Percentiles rank a stretch among this genome's conserved stretches.
phyloP scores from a whole-genome alignment of 192 early-diverging fungal genomes.

The Backusella tuberculispora region DNA sequence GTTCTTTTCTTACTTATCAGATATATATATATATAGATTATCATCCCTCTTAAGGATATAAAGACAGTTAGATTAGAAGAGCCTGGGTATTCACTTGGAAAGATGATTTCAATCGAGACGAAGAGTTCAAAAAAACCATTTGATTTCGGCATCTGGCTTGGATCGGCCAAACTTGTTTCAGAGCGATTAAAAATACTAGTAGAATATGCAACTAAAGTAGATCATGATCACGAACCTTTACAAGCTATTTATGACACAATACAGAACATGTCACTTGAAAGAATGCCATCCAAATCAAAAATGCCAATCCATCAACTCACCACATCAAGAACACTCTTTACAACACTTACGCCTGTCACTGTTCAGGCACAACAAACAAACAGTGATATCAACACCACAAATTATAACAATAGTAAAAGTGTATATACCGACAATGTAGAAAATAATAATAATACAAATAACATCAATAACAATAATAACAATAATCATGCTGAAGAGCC shows the following conservation, averaged over 20 bases:
- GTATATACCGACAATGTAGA: neutral
- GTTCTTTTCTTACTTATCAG: neutral
- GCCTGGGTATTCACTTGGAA: conserved; percentile 11
- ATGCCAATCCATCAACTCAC: conserved; percentile 23
- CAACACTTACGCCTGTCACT: conserved; percentile 23
- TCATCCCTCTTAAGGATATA: conserved; percentile 47
- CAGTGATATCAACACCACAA: neutral
- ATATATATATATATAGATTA: conserved; percentile 38
- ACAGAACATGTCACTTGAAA: neutral
- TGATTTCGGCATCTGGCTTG: conserved; percentile 31
- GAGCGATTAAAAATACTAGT: conserved; percentile 28
- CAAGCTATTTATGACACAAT: conserved; percentile 7
- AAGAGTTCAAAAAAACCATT: neutral
- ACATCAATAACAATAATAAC: neutral
- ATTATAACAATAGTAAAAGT: neutral
- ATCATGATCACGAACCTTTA: conserved; percentile 18
- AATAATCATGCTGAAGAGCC: neutral
- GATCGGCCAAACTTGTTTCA: conserved; percentile 20
- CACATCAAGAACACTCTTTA: conserved; percentile 13
- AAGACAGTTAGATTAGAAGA: conserved; percentile 38
- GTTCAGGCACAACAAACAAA: conserved; percentile 27
- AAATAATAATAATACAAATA: neutral
- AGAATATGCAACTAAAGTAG: conserved; percentile 16
- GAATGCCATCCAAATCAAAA: conserved; percentile 12
- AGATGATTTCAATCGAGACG: conserved; percentile 25